Conservation (phyloP, 805 yeast genomes). For the Candida peoriensis region DNA sequence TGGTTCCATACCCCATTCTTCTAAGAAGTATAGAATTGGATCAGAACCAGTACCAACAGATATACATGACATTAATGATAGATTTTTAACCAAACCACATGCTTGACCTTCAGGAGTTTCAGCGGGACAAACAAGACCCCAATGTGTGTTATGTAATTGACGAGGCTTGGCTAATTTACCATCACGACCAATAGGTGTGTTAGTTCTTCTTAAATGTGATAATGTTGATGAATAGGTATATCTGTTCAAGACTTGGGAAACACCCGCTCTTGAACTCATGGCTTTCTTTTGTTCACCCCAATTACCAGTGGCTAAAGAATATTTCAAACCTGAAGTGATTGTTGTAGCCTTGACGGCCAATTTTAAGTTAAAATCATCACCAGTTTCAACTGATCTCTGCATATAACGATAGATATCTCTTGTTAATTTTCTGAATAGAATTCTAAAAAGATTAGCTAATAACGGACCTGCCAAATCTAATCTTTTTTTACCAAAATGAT, state of each 20-base stretch:
- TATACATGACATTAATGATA: constrained; percentile 94
- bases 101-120: constrained; percentile 99
- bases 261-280: constrained; percentile 98
- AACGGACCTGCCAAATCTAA: constrained; percentile 98
- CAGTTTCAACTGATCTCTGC: constrained; percentile 98
- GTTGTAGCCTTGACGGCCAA: constrained; percentile 96
- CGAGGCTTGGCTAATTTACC: constrained; percentile 99
- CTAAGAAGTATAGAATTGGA: constrained; percentile 86
- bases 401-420: constrained; percentile 94
- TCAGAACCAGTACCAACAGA: constrained; percentile 98
- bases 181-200: constrained; percentile 98
- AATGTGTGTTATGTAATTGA: constrained; percentile 97
- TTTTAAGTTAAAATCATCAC: constrained; percentile 93
- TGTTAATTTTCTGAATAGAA: constrained; percentile 90
- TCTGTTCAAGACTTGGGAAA: constrained; percentile 95
- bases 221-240: constrained; percentile 98
- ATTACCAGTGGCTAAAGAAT: constrained; percentile 98
- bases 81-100: constrained; percentile 96
- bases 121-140: constrained; percentile 99
- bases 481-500: constrained; percentile 98
- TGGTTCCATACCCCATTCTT: constrained; percentile 99
- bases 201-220: constrained; percentile 97
- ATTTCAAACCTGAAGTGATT: constrained; percentile 94
- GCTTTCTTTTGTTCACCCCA: constrained; percentile 99
- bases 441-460: constrained; percentile 90